A percentile compares a stretch with the other conserved stretches of the same genome.
Evolutionary conservation across 2,329 filamentous ascomycete genomes (phyloP).

Genomic region (Phaeoacremonium minimum): DNA sequence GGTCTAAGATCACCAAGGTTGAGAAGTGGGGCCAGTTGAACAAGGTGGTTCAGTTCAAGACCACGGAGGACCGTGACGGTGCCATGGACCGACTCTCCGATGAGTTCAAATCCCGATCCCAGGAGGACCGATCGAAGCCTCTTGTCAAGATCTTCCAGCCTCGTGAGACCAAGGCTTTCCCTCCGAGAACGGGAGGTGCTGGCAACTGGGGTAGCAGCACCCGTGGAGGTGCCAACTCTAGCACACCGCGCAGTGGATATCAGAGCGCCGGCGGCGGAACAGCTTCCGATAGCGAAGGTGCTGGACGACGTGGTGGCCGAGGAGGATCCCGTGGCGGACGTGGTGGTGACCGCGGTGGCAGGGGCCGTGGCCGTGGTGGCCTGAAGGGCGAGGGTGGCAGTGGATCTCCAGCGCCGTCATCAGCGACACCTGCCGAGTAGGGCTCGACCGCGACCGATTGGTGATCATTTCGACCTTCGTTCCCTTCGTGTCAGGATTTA

Average conservation of each 20-base stretch:
- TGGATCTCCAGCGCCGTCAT: slow-evolving; percentile 47
- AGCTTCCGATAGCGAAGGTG: slow-evolving; percentile 62
- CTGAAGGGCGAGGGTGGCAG: slow-evolving; percentile 55
- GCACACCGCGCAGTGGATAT: slow-evolving; percentile 65
- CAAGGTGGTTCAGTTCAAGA: slow-evolving; percentile 84
- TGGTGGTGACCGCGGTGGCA: slow-evolving; percentile 53
- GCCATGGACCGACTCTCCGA: slow-evolving; percentile 71
- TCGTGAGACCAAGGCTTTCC: slow-evolving; percentile 51
- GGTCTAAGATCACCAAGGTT: slow-evolving; percentile 71
- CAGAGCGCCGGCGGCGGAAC: slow-evolving; percentile 80
- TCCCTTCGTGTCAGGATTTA: slow-evolving; percentile 15
- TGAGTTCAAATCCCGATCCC: slow-evolving; percentile 69
- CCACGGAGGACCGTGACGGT: slow-evolving; percentile 71
- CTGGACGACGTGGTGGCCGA: slow-evolving; percentile 49
- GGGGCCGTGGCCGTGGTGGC: slow-evolving; percentile 53
- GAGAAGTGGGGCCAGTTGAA: slow-evolving; percentile 76
- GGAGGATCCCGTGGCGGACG: slow-evolving; percentile 51
- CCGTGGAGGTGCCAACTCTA: slow-evolving; percentile 54
- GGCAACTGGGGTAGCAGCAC: slow-evolving; percentile 64
- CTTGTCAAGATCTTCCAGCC: slow-evolving; percentile 81
- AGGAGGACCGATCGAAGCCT: slow-evolving; percentile 72
- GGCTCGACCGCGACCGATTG: slow-evolving; percentile 12
- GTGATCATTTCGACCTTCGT: slow-evolving; percentile 4
- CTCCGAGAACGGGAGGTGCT: slow-evolving; percentile 56
- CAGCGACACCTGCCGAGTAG: slow-evolving; percentile 40